Evolutionary conservation across 495 filamentous ascomycete species (phyloP).

Genomic region (Podospora bellae-mahoneyi): DNA sequence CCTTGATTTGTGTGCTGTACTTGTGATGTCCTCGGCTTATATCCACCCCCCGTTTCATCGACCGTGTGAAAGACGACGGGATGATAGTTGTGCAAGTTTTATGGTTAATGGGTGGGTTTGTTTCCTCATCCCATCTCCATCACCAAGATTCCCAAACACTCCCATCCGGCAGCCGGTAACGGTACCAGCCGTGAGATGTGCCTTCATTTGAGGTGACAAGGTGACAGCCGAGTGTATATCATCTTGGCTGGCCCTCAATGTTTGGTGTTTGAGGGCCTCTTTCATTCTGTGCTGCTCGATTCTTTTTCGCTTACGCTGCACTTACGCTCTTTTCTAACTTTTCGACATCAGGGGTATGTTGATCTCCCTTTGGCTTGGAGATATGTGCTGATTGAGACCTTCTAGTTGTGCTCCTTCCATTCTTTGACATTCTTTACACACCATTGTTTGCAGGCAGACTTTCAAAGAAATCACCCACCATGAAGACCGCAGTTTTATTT

Average conservation of each 20-base stretch:
- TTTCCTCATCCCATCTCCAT: not conserved
- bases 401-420: slow-evolving; percentile 8
- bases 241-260: not conserved
- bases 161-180: not conserved
- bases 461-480: slow-evolving; percentile 12
- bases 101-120: not conserved
- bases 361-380: not conserved
- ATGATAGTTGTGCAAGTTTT: not conserved
- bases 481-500: slow-evolving; percentile 31
- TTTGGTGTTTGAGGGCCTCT: not conserved
- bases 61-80: not conserved
- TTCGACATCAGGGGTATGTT: not conserved
- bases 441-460: slow-evolving; percentile 11
- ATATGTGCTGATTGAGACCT: not conserved
- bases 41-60: not conserved
- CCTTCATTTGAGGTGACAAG: not conserved
- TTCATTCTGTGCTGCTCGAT: not conserved
- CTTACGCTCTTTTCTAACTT: not conserved
- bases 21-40: slow-evolving; percentile 3
- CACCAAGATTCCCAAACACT: not conserved
- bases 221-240: slow-evolving; percentile 6
- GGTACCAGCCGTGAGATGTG: not conserved
- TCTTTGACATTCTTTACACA: not conserved
- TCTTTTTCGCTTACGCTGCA: slow-evolving; percentile 4
- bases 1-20: not conserved